phyloP scores from a whole-genome alignment of 2,329 filamentous ascomycete genomes.

The Penicillium sp. region DNA sequence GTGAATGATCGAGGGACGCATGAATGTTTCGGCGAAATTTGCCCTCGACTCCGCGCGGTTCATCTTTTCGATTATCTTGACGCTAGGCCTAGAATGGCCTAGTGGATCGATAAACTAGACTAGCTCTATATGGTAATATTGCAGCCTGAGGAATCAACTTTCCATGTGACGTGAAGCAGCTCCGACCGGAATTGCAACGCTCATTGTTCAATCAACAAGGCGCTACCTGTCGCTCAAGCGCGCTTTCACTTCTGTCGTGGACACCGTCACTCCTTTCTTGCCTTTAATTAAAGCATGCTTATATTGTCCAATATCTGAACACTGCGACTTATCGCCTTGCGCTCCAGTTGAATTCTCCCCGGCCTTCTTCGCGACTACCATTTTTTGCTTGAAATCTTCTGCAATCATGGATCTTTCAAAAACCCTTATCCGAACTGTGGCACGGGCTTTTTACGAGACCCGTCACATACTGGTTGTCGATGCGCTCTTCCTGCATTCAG shows the following conservation, averaged over 20 bases:
- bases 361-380: neutral
- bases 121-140: neutral
- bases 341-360: neutral
- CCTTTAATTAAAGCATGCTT: constrained; percentile 1
- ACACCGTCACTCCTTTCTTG: constrained; percentile 3
- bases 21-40: constrained; percentile 12
- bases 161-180: constrained; percentile 11
- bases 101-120: neutral
- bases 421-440: constrained; percentile 79
- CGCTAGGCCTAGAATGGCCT: constrained; percentile 8
- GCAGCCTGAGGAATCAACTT: constrained; percentile 11
- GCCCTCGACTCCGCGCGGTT: constrained; percentile 1
- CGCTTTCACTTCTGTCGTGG: neutral
- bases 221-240: constrained; percentile 5
- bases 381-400: neutral
- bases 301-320: neutral
- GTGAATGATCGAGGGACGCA: constrained; percentile 17
- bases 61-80: constrained; percentile 6
- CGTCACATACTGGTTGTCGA: constrained; percentile 80
- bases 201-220: constrained; percentile 7
- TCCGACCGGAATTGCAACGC: neutral
- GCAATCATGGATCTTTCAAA: constrained; percentile 63
- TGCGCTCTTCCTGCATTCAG: constrained; percentile 72
- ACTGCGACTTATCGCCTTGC: constrained; percentile 5
- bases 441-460: constrained; percentile 81